Percentiles rank a stretch among this genome's conserved stretches.
Conservation (phyloP, 169 alveolate genomes). For the Plasmodium blacklocki region DNA sequence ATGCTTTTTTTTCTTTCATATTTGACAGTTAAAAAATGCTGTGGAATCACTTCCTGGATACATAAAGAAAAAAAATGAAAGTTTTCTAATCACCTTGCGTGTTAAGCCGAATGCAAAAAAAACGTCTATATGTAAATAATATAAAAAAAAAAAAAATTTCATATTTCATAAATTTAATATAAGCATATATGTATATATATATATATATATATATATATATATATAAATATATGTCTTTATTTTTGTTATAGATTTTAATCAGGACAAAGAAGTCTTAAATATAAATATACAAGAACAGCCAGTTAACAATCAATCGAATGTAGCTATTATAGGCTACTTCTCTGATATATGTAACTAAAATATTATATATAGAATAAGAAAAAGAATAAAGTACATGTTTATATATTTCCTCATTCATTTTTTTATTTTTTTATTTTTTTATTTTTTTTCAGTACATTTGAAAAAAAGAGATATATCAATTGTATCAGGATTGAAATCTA, state of each 20-base stretch:
- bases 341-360: slow-evolving; percentile 80
- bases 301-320: slow-evolving; percentile 90
- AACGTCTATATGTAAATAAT: slow-evolving; percentile 55
- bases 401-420: not conserved
- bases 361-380: not conserved
- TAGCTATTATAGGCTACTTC: slow-evolving; percentile 86
- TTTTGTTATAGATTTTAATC: slow-evolving; percentile 54
- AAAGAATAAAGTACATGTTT: not conserved
- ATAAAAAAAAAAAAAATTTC: too few species aligned
- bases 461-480: slow-evolving; percentile 87
- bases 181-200: too few species aligned
- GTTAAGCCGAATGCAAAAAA: slow-evolving; percentile 68
- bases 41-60: slow-evolving; percentile 50
- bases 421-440: not conserved
- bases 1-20: not conserved
- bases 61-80: slow-evolving; percentile 62
- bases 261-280: slow-evolving; percentile 83
- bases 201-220: too few species aligned
- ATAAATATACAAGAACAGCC: slow-evolving; percentile 92
- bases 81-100: slow-evolving; percentile 53
- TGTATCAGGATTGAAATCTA: slow-evolving; percentile 89
- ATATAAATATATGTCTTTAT: not conserved
- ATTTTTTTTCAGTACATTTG: slow-evolving; percentile 78
- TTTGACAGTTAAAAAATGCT: slow-evolving; percentile 29
- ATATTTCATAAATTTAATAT: too few species aligned